These are phyloP conservation scores for Nicotiana benthamiana DNA, from an alignment of 257 asterid species.

Conservation along the genomic window DNA sequence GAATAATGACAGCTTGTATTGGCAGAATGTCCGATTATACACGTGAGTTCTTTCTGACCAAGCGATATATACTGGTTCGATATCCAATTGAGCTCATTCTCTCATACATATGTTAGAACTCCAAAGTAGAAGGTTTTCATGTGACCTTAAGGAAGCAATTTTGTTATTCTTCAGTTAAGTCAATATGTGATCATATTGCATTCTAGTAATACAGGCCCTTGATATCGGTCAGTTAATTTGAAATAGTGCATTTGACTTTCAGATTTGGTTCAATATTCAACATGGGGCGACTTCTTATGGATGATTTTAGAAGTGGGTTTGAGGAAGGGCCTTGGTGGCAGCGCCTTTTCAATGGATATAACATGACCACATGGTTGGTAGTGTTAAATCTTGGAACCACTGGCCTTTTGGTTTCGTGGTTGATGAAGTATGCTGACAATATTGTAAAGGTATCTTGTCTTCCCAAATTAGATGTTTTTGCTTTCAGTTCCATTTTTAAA, in stretches of 20 bases:
- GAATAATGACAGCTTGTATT: conserved; percentile 92
- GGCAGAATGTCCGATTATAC: conserved; percentile 92
- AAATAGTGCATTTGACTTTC: conserved; percentile 20
- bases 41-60: conserved; percentile 41
- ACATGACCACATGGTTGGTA: conserved; percentile 81
- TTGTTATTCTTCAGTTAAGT: neutral
- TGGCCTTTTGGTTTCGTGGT: conserved; percentile 91
- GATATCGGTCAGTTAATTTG: conserved; percentile 14
- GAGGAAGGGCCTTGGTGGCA: conserved; percentile 98
- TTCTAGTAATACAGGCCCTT: conserved; percentile 5
- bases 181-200: neutral
- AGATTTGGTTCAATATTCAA: conserved; percentile 95
- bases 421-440: conserved; percentile 97
- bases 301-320: conserved; percentile 85
- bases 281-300: conserved; percentile 67
- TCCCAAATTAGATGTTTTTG: neutral
- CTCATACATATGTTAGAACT: neutral
- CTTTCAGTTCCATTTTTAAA: neutral
- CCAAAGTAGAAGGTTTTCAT: neutral
- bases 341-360: conserved; percentile 74
- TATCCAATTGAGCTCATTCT: neutral
- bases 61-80: neutral
- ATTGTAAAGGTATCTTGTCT: conserved; percentile 64
- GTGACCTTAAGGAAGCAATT: neutral
- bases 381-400: conserved; percentile 93